phyloP scores from a whole-genome alignment of 1,139 yeast genomes.

The Cylindricascospora bacillispora region DNA sequence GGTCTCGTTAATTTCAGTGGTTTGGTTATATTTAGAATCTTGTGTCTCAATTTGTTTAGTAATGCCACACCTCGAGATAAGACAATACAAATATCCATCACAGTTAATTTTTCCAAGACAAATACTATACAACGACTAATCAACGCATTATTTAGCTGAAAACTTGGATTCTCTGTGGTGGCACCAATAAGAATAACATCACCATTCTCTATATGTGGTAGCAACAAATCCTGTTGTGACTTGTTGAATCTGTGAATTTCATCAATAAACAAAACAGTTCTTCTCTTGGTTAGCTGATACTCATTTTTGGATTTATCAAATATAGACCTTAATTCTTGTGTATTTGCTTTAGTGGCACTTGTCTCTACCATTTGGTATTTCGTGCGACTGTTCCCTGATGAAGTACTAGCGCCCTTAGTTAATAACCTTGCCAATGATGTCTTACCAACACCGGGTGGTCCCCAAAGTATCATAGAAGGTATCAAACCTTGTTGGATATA shows the following conservation, averaged over 20 bases:
- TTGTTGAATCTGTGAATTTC: conserved; percentile 89
- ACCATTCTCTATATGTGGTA: conserved; percentile 63
- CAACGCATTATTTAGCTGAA: conserved; percentile 76
- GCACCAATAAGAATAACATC: conserved; percentile 71
- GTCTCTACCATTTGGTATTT: conserved; percentile 62
- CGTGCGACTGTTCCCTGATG: conserved; percentile 25
- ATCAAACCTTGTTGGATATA: conserved; percentile 47
- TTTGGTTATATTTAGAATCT: conserved; percentile 22
- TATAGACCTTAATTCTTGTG: conserved; percentile 55
- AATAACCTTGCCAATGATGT: conserved; percentile 54
- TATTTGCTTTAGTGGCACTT: conserved; percentile 73
- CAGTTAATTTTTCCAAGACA: conserved; percentile 52
- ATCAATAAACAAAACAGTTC: conserved; percentile 75
- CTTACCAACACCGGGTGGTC: conserved; percentile 93
- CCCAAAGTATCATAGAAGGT: conserved; percentile 91
- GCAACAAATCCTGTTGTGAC: conserved; percentile 75
- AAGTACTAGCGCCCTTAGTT: conserved; percentile 25
- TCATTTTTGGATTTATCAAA: conserved; percentile 68
- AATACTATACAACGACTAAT: conserved; percentile 83
- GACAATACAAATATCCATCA: conserved; percentile 44
- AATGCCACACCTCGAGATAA: conserved; percentile 50
- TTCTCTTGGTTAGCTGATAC: conserved; percentile 46
- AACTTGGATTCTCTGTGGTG: conserved; percentile 94
- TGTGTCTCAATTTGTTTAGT: conserved; percentile 45
- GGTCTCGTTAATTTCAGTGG: conserved; percentile 42